A percentile compares a stretch with the other conserved stretches of the same genome.
Evolutionary conservation across 768 basidiomycete species (phyloP).

Genomic region (Mycena polygramma): DNA sequence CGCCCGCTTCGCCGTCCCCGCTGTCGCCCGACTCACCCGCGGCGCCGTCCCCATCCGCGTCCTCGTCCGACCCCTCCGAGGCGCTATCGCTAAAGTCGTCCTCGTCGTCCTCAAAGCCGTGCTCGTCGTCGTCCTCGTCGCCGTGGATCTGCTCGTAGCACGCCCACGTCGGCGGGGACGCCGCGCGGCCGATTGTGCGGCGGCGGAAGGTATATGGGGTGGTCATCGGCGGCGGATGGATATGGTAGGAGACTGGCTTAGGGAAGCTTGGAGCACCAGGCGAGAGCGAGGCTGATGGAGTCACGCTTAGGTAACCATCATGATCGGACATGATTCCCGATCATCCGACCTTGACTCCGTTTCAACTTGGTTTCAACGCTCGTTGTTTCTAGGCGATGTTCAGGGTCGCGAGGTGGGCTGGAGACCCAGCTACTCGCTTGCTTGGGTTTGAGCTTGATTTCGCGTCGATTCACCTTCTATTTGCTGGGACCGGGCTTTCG

Average conservation of each 20-base stretch:
- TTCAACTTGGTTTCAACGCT: not conserved
- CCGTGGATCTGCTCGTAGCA: slow-evolving; percentile 92
- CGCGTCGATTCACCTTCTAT: too few relatives aligned
- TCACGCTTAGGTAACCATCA: slow-evolving; percentile 11
- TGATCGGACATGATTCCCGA: not conserved
- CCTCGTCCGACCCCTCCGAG: slow-evolving; percentile 61
- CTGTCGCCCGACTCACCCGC: slow-evolving; percentile 55
- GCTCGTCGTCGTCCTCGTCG: slow-evolving; percentile 72
- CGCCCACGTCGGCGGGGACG: slow-evolving; percentile 89
- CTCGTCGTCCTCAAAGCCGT: slow-evolving; percentile 62
- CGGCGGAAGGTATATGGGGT: slow-evolving; percentile 71
- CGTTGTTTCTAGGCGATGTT: too few relatives aligned
- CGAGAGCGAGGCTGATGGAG: slow-evolving; percentile 18
- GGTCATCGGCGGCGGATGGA: slow-evolving; percentile 47
- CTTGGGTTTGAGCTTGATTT: too few relatives aligned
- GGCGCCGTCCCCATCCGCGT: slow-evolving; percentile 66
- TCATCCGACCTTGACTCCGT: not conserved
- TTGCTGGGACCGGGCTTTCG: too few relatives aligned
- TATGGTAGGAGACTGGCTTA: slow-evolving; percentile 15
- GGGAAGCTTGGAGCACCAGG: slow-evolving; percentile 1
- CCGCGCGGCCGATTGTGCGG: slow-evolving; percentile 82
- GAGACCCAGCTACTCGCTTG: too few relatives aligned
- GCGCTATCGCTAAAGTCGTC: slow-evolving; percentile 53
- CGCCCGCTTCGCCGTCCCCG: slow-evolving; percentile 47
- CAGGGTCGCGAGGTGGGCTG: too few relatives aligned